phyloP scores from a whole-genome alignment of 768 basidiomycete genomes.

The Kwoniella sp. region DNA sequence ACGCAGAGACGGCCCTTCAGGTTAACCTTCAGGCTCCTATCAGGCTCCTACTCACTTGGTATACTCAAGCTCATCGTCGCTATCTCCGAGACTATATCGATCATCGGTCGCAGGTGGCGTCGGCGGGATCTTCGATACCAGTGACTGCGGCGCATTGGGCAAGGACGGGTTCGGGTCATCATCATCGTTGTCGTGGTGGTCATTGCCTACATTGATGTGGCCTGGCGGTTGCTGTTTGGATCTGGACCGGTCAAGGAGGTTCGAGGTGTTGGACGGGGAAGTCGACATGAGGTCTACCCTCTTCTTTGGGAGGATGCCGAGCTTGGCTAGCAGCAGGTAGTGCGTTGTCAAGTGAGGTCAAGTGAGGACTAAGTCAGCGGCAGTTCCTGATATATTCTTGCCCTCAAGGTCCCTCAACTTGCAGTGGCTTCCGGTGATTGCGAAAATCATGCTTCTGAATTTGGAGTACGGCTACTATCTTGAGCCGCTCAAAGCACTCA shows the following conservation, averaged over 20 bases:
- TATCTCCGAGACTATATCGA: conserved; percentile 41
- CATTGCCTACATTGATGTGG: conserved; percentile 1
- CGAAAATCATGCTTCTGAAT: too few species aligned
- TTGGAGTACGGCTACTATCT: neutral
- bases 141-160: conserved; percentile 24
- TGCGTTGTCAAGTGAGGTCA: neutral
- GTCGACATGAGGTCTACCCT: conserved; percentile 52
- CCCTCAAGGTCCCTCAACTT: neutral
- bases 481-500: conserved; percentile 16
- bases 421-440: too few species aligned
- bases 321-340: conserved; percentile 41
- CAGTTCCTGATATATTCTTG: too few species aligned
- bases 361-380: neutral
- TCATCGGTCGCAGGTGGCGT: conserved; percentile 40
- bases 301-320: conserved; percentile 56
- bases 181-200: conserved; percentile 22
- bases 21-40: neutral
- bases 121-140: conserved; percentile 44
- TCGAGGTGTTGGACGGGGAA: conserved; percentile 31
- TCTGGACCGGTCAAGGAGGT: conserved; percentile 2
- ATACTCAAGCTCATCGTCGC: conserved; percentile 55
- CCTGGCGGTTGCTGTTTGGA: conserved; percentile 8
- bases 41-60: conserved; percentile 43
- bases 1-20: neutral
- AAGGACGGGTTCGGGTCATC: conserved; percentile 44